These are phyloP conservation scores for Aspergillus bombycis DNA, from an alignment of 2,329 filamentous ascomycete species.

Conservation along the genomic window DNA sequence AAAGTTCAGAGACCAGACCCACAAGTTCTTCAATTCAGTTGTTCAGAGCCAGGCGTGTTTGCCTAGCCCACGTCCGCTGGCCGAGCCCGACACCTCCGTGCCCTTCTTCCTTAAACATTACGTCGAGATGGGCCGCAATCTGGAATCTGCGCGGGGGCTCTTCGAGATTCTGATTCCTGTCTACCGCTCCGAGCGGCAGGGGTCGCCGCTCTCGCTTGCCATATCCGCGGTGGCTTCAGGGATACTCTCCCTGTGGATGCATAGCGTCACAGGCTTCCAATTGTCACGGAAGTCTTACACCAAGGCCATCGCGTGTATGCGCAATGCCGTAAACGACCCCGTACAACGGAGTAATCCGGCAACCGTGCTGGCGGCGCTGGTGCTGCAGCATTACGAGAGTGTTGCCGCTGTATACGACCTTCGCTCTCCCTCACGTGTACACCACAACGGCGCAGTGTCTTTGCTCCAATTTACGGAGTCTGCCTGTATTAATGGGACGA, in stretches of 20 bases:
- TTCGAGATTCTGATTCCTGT: constrained; percentile 19
- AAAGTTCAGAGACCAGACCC: background rate
- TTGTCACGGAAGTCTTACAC: background rate
- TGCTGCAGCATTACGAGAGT: constrained; percentile 25
- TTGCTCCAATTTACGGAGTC: constrained; percentile 16
- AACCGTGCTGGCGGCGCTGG: constrained; percentile 19
- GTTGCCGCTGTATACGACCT: constrained; percentile 20
- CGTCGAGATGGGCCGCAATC: background rate
- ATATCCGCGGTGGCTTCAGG: constrained; percentile 16
- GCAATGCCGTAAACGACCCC: constrained; percentile 1
- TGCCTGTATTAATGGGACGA: constrained; percentile 13
- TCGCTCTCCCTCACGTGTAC: constrained; percentile 14
- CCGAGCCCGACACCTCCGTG: background rate
- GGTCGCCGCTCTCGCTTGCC: constrained; percentile 23
- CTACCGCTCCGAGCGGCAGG: constrained; percentile 14
- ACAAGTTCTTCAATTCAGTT: background rate
- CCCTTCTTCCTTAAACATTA: background rate
- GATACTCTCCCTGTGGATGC: background rate
- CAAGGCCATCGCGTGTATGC: background rate
- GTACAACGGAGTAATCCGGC: constrained; percentile 12
- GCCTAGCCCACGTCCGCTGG: background rate
- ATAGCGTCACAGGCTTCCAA: background rate
- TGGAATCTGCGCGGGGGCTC: constrained; percentile 22
- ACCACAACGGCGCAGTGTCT: constrained; percentile 23
- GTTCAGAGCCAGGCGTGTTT: background rate